Evolutionary conservation across 345 rosid genomes (phyloP).

Genomic region (Orychophragmus violaceus): DNA sequence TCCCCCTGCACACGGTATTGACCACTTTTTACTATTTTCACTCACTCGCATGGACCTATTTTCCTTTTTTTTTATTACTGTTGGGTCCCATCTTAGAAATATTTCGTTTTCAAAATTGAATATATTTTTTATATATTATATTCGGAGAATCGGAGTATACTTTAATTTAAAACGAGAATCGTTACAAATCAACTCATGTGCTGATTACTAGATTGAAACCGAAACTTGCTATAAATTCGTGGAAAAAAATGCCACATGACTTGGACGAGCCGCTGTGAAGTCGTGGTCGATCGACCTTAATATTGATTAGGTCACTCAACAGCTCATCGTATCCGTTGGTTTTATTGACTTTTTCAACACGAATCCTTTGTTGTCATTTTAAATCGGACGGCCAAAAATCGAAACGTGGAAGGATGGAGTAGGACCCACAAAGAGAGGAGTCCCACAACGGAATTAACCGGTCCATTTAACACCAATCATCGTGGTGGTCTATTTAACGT

Average conservation of each 20-base stretch:
- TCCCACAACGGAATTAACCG: conserved; percentile 27
- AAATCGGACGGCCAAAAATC: conserved; percentile 15
- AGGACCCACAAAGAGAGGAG: conserved; percentile 34
- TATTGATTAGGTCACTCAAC: conserved; percentile 4
- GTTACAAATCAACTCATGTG: neutral
- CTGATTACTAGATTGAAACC: conserved; percentile 2
- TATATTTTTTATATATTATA: neutral
- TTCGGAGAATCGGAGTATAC: neutral
- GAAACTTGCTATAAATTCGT: neutral
- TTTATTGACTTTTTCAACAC: conserved; percentile 24
- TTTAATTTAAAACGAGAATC: neutral
- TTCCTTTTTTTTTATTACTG: neutral
- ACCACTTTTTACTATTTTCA: conserved; percentile 27
- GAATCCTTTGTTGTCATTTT: neutral
- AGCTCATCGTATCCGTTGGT: conserved; percentile 30
- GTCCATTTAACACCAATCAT: neutral
- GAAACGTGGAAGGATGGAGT: conserved; percentile 21
- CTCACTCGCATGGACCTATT: conserved; percentile 23
- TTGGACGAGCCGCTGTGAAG: conserved; percentile 11
- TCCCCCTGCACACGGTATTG: conserved; percentile 21
- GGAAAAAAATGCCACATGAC: conserved; percentile 11
- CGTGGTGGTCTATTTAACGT: conserved; percentile 30
- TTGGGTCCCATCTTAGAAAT: neutral
- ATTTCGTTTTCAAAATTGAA: neutral
- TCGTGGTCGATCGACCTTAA: conserved; percentile 17